Evolutionary conservation across 441 rosid species (phyloP), one percentile per base, ranked within the genome.

Genomic region (Kokia cookei): DNA sequence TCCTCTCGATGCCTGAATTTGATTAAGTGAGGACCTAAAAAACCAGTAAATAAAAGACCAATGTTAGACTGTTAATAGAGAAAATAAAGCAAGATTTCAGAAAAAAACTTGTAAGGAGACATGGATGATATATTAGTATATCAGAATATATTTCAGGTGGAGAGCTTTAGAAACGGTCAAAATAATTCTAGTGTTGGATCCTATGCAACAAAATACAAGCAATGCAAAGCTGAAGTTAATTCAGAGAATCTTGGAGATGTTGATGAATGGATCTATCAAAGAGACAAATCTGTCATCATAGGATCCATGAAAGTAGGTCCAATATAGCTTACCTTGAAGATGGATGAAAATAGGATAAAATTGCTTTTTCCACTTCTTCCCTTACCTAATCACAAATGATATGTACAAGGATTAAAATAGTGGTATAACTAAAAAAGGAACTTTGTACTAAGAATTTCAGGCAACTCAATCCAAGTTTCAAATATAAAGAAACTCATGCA

Each of bases 321-420:
- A 65, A 75, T 58, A 67, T 40, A 70, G 82, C 86, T 55, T 54
- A 91, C 96, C 91, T 89, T 60, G 79, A 59, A 50, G 67, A 71
- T 2, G 79, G 77, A 9, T 69, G 65, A 62, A 69, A 48, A 26
- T 48, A 14, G 48, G 76, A 79, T 3, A 29, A 61, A 75, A 85
- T 15, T 13, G 40, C 67, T 29, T 60, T 73, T 66, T 78, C 90
- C 58, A 85, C 50, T 81, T 83, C 94, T 50, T 93, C 97, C 50
- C 86, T 80, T 24, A 90, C 79, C 97, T 93, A 77, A 55, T 54
- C 29, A 73, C 45, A 53, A 78, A 62, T 55, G 45, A 48, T 42
- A 55, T n/a, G n/a, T 15, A 26, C 7, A 61, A 58, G 19, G 62
- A 11, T 61, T n/a, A 59, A 35, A 61, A 50, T 9, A 17, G 0